Evolutionary conservation across 2,329 filamentous ascomycete species (phyloP).

Genomic region (Neoarthrinium moseri): DNA sequence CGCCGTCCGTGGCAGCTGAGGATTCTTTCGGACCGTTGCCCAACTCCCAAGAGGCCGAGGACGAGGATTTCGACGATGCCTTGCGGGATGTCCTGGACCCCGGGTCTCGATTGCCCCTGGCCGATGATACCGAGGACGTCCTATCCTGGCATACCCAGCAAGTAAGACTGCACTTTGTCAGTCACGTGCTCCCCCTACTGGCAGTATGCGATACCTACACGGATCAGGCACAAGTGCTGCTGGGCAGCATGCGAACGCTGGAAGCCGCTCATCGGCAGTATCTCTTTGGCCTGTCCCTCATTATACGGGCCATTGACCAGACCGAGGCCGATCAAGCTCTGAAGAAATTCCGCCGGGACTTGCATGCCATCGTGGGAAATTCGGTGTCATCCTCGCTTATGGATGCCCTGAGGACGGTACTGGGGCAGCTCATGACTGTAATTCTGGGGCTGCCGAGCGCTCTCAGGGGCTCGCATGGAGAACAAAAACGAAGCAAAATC

Average conservation of each 20-base stretch:
- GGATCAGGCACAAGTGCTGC: slow-evolving; percentile 45
- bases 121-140: slow-evolving; percentile 54
- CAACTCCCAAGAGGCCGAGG: slow-evolving; percentile 37
- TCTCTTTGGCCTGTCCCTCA: slow-evolving; percentile 50
- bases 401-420: slow-evolving; percentile 51
- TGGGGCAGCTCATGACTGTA: slow-evolving; percentile 50
- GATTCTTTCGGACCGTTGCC: slow-evolving; percentile 52
- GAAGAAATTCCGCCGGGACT: slow-evolving; percentile 56
- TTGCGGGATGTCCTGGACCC: slow-evolving; percentile 54
- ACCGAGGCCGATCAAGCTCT: slow-evolving; percentile 36
- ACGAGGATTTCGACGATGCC: slow-evolving; percentile 48
- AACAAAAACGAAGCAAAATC: slow-evolving; percentile 25
- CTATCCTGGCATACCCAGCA: slow-evolving; percentile 61
- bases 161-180: slow-evolving; percentile 59
- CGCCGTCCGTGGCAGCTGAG: slow-evolving; percentile 52
- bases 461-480: slow-evolving; percentile 13
- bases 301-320: slow-evolving; percentile 46
- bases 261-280: slow-evolving; percentile 60
- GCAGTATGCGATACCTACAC: slow-evolving; percentile 41
- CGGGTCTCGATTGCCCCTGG: slow-evolving; percentile 42
- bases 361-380: slow-evolving; percentile 65
- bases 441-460: slow-evolving; percentile 39
- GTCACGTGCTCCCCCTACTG: slow-evolving; percentile 57
- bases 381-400: slow-evolving; percentile 55
- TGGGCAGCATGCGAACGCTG: slow-evolving; percentile 55